Conservation (phyloP, 208 protist species). For the Kentomonas sorsogonicus region DNA sequence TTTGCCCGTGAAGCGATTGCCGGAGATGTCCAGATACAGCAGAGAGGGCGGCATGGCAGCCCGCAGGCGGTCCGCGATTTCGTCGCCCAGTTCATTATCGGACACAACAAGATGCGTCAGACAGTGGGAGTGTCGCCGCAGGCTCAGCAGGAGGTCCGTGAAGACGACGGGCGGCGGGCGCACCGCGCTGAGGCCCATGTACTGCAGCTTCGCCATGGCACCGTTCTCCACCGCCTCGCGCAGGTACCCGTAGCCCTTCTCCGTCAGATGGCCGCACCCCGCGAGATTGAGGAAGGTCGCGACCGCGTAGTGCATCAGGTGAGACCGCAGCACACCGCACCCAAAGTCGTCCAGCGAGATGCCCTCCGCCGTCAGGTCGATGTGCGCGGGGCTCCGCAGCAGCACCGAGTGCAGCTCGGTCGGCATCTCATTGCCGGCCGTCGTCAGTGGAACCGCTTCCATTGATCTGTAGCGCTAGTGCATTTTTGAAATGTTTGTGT, state of each 20-base stretch:
- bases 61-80: conserved; percentile 16
- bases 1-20: conserved; percentile 16
- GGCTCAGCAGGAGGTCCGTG: conserved; percentile 7
- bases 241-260: conserved; percentile 7
- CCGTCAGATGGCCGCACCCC: conserved; percentile 8
- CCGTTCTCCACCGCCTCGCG: conserved; percentile 9
- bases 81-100: conserved; percentile 45
- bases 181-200: conserved; percentile 19
- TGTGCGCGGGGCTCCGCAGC: conserved; percentile 24
- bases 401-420: conserved; percentile 13
- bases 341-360: conserved; percentile 20
- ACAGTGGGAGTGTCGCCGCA: conserved; percentile 14
- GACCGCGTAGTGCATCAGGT: conserved; percentile 24
- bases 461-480: too few species aligned
- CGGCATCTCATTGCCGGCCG: too few species aligned
- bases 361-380: conserved; percentile 23
- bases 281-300: conserved; percentile 15
- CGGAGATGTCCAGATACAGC: conserved; percentile 20
- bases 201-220: conserved; percentile 6
- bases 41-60: conserved; percentile 15
- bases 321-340: conserved; percentile 20
- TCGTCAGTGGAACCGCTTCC: too few species aligned
- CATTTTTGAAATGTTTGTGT: too few species aligned
- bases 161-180: conserved; percentile 13
- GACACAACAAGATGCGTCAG: conserved; percentile 43